Base-by-base conservation (phyloP, 805 yeast species). In the Ogataea neopini region DNA sequence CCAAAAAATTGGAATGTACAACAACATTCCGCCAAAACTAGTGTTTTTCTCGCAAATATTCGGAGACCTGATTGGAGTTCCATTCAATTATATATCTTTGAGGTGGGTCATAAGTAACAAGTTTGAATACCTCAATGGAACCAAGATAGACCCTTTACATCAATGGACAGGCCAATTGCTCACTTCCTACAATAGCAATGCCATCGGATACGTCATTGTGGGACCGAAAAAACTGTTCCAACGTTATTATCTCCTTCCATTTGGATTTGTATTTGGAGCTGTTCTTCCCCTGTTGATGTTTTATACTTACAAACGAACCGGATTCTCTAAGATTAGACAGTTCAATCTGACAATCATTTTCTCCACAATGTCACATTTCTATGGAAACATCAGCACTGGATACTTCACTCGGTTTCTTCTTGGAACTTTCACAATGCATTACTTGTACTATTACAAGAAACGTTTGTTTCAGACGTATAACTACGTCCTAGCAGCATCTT, bases 61-160 rank as follows among this genome's bases (percentile, higher is more conserved):
- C 53, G 83, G 83, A 1, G 80, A 77, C 51, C 43, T 76, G 13
- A 61, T 79, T 20, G 82, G 82, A 6, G 73, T 76, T n/a, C 79
- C 81, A 3, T 64, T 76, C 52, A 79, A 78, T 54, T 78, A 76
- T 54, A 41, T 70, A 6, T 75, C 80, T 1, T 59, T 79, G 38
- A 66, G 71, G 42, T 77, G 81, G 80, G 74, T 77, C 17, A 45
- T 76, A 23, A 50, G 49, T 2, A 59, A 71, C 20, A 77, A 76
- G 49, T 40, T 46, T 34, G 61, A 68, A 17, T 76, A 58, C 58
- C 39, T 62, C 5, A 50, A 42, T 9, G 66, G 65, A 4, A 39
- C 37, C 2, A 59, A 60, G 26, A 57, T 46, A 0, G 81, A 76
- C 55, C 76, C 79, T 1, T 60, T 75, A 20, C 75, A 73, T 48